Conservation (phyloP, 352 stramenopile species). For the Thalassiosira sp. region DNA sequence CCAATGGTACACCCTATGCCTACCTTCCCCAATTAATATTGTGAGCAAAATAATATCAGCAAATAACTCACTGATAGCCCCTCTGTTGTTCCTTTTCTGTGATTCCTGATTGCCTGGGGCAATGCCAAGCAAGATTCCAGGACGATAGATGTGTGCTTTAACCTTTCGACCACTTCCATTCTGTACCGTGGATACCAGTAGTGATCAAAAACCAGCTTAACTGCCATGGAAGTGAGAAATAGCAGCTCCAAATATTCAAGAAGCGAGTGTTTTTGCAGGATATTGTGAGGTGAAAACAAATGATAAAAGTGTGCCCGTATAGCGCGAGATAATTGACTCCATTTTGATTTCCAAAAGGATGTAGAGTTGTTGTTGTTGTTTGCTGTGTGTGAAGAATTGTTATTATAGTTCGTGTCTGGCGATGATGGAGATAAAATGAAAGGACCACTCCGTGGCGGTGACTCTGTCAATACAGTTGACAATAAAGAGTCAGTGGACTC, state of each 20-base stretch:
- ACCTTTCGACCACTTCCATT: slow-evolving; percentile 30
- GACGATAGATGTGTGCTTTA: slow-evolving; percentile 46
- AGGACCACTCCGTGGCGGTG: background rate
- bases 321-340: background rate
- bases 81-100: slow-evolving; percentile 39
- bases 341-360: slow-evolving; percentile 18
- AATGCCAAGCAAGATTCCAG: slow-evolving; percentile 56
- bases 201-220: slow-evolving; percentile 51
- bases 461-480: background rate
- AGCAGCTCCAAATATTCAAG: slow-evolving; percentile 48
- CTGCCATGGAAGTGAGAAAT: slow-evolving; percentile 32
- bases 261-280: slow-evolving; percentile 47
- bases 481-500: slow-evolving; percentile 16
- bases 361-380: background rate
- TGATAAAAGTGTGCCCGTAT: slow-evolving; percentile 26
- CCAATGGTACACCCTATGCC: no score
- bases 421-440: background rate
- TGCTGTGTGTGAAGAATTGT: background rate
- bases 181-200: slow-evolving; percentile 49
- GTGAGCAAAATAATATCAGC: background rate
- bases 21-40: background rate
- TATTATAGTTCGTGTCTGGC: background rate
- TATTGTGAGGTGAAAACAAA: slow-evolving; percentile 43
- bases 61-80: slow-evolving; percentile 34
- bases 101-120: slow-evolving; percentile 48